A percentile compares a stretch with the other conserved stretches of the same genome.
Evolutionary conservation across 2,329 filamentous ascomycete genomes (phyloP).

Genomic region (Fusarium sp.): DNA sequence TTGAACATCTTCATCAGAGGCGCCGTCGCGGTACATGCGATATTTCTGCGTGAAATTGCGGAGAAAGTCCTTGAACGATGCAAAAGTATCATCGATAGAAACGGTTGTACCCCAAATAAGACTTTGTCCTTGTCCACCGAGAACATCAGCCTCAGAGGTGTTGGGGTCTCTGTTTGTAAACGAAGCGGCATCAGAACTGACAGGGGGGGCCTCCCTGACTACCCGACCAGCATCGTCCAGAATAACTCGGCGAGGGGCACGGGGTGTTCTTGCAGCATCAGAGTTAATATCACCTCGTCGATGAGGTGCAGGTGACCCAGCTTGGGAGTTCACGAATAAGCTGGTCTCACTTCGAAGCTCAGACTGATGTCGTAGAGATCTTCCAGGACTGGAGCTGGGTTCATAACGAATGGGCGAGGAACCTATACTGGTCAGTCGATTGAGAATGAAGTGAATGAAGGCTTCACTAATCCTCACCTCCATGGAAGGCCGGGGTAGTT

Average conservation of each 20-base stretch:
- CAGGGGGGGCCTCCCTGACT: constrained; percentile 64
- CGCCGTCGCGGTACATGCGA: constrained; percentile 90
- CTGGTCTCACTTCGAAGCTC: constrained; percentile 87
- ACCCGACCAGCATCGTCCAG: constrained; percentile 71
- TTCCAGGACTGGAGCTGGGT: constrained; percentile 88
- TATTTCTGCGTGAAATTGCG: constrained; percentile 94
- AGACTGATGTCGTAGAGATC: constrained; percentile 71
- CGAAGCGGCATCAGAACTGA: constrained; percentile 70
- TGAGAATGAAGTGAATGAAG: not conserved
- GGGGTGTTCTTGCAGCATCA: constrained; percentile 73
- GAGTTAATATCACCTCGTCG: constrained; percentile 90
- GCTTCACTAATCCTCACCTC: constrained; percentile 65
- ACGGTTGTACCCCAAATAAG: constrained; percentile 99
- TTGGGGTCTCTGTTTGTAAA: constrained; percentile 78
- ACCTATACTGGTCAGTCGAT: constrained; percentile 64
- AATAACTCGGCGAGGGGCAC: constrained; percentile 67
- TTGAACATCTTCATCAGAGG: constrained; percentile 80
- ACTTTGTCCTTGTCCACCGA: constrained; percentile 84
- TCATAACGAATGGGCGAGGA: constrained; percentile 95
- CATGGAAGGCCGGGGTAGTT: constrained; percentile 67
- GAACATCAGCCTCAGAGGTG: constrained; percentile 90
- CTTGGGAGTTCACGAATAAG: constrained; percentile 81
- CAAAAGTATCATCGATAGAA: constrained; percentile 89
- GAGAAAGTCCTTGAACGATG: constrained; percentile 90
- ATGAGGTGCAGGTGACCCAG: constrained; percentile 63